phyloP scores from a whole-genome alignment of 768 basidiomycete species.

The Tricholoma furcatifolium region DNA sequence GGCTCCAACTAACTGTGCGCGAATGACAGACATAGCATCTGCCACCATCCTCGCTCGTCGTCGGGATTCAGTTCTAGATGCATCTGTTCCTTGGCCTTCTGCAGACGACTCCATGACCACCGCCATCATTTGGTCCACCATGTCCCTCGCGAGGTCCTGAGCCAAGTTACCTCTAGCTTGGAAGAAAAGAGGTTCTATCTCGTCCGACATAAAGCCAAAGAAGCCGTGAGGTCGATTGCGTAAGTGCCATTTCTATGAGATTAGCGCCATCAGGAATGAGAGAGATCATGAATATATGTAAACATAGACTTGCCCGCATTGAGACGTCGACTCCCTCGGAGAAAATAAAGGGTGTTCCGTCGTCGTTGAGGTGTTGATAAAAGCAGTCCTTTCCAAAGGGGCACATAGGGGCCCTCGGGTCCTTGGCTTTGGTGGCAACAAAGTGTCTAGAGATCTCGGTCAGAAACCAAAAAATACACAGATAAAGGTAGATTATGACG shows the following conservation, averaged over 20 bases:
- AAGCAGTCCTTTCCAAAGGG: constrained; percentile 84
- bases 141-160: constrained; percentile 14
- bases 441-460: constrained; percentile 51
- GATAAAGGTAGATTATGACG: constrained; percentile 19
- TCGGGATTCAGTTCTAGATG: not conserved
- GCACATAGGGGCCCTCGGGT: constrained; percentile 51
- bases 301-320: constrained; percentile 45
- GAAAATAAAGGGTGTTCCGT: constrained; percentile 63
- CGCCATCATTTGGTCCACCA: constrained; percentile 15
- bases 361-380: constrained; percentile 66
- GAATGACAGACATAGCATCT: constrained; percentile 17
- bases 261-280: not conserved
- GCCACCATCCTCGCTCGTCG: constrained; percentile 12
- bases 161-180: constrained; percentile 4
- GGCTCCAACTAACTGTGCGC: constrained; percentile 1
- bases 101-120: constrained; percentile 11
- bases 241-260: not conserved
- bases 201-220: not conserved
- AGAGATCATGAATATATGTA: too few relatives aligned
- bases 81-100: not conserved
- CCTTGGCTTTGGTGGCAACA: constrained; percentile 42
- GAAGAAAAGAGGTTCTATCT: not conserved
- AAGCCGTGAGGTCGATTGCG: not conserved
- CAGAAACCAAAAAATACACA: not conserved
- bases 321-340: constrained; percentile 49